phyloP scores from a whole-genome alignment of 345 rosid species.

The Salix purpurea region DNA sequence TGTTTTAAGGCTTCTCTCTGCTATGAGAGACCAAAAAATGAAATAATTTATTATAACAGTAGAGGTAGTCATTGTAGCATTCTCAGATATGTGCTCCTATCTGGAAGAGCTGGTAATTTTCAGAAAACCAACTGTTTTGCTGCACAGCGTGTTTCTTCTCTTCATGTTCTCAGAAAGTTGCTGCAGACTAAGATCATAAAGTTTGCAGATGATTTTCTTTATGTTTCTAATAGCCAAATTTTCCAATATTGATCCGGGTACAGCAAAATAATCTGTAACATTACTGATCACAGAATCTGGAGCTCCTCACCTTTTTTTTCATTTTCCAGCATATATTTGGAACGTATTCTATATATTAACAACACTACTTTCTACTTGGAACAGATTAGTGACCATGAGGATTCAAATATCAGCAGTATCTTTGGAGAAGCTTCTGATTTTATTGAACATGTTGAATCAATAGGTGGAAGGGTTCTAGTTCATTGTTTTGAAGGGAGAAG shows the following conservation, averaged over 20 bases:
- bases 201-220: not conserved
- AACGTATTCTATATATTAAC: slow-evolving; percentile 1
- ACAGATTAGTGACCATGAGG: slow-evolving; percentile 83
- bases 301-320: not conserved
- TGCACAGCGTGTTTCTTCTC: not conserved
- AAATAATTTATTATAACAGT: not conserved
- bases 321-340: not conserved
- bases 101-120: not conserved
- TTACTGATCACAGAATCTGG: not conserved
- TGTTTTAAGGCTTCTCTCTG: not conserved
- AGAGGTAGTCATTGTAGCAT: not conserved
- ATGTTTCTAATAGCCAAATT: not conserved
- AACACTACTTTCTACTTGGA: slow-evolving; percentile 7
- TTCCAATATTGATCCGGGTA: not conserved
- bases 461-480: slow-evolving; percentile 46
- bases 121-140: slow-evolving; percentile 1
- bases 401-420: slow-evolving; percentile 67
- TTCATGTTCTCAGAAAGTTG: not conserved
- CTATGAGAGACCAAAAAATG: not conserved
- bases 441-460: slow-evolving; percentile 73
- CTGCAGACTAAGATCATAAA: not conserved
- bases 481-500: slow-evolving; percentile 99
- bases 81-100: not conserved
- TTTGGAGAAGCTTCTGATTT: slow-evolving; percentile 79
- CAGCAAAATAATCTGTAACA: not conserved